phyloP scores from a whole-genome alignment of 345 rosid species.

The Hypericum androsaemum region DNA sequence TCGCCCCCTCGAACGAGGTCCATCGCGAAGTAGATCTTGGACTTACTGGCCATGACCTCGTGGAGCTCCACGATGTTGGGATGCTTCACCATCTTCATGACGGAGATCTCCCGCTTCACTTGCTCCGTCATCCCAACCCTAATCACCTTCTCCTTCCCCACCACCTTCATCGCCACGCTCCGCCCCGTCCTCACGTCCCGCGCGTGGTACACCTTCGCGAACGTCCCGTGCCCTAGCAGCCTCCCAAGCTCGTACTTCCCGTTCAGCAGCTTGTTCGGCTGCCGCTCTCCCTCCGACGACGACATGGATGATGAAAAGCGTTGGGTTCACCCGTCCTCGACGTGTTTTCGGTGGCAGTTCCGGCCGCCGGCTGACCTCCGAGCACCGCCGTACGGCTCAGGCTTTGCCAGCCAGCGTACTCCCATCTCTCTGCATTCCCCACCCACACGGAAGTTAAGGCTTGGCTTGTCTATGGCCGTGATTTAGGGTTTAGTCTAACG shows the following conservation, averaged over 20 bases:
- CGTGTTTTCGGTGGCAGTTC: conserved; percentile 89
- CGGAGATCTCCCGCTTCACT: conserved; percentile 79
- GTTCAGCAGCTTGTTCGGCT: conserved; percentile 34
- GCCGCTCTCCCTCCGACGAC: conserved; percentile 13
- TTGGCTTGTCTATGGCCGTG: too few species aligned
- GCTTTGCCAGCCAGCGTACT: conserved; percentile 25
- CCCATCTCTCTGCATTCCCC: conserved; percentile 86
- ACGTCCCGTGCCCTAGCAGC: conserved; percentile 72
- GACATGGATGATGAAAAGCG: too few species aligned
- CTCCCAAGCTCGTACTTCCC: conserved; percentile 89
- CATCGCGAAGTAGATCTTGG: conserved; percentile 91
- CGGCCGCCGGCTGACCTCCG: conserved; percentile 61
- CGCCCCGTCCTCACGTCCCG: conserved; percentile 46
- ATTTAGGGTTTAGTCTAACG: too few species aligned
- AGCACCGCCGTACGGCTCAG: conserved; percentile 40
- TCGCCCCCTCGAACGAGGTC: conserved; percentile 91
- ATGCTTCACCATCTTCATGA: conserved; percentile 95
- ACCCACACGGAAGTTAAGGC: neutral
- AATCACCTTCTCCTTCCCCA: conserved; percentile 78
- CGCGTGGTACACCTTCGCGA: conserved; percentile 81
- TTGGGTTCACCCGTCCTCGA: conserved; percentile 83
- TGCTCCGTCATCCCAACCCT: conserved; percentile 86
- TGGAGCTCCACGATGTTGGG: conserved; percentile 72
- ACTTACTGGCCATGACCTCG: conserved; percentile 93
- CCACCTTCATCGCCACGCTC: conserved; percentile 79